Evolutionary conservation across 805 yeast species (phyloP).

Genomic region (Suhomyces sp.): DNA sequence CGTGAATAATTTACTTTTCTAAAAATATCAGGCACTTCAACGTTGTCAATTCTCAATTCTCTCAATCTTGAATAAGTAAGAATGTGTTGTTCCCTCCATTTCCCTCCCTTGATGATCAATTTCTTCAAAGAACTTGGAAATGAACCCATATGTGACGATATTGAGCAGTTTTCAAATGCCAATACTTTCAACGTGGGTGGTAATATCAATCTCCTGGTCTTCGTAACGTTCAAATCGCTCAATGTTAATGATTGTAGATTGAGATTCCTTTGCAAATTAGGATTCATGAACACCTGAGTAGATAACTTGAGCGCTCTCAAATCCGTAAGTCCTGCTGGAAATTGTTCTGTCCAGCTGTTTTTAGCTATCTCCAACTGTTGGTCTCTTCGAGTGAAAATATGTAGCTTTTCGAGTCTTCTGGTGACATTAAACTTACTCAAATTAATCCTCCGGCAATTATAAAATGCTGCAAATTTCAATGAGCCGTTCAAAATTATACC

Average conservation of each 20-base stretch:
- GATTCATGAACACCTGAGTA: constrained; percentile 3
- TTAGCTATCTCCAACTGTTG: constrained; percentile 4
- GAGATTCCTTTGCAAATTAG: constrained; percentile 7
- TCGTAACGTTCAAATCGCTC: constrained; percentile 4
- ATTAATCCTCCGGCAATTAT: constrained; percentile 5
- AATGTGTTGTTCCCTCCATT: constrained; percentile 7
- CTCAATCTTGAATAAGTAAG: constrained; percentile 6
- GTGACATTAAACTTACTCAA: constrained; percentile 11
- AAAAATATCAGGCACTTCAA: constrained; percentile 4
- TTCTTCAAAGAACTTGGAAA: constrained; percentile 7
- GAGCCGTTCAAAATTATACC: constrained; percentile 5
- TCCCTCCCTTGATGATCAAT: constrained; percentile 7
- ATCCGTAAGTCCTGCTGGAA: constrained; percentile 4
- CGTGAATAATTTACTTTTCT: constrained; percentile 4
- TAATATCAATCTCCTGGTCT: constrained; percentile 5
- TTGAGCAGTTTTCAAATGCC: constrained; percentile 7
- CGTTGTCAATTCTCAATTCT: constrained; percentile 7
- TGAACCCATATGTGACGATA: constrained; percentile 8
- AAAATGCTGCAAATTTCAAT: constrained; percentile 5
- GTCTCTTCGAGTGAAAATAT: constrained; percentile 1
- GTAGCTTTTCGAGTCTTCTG: constrained; percentile 7
- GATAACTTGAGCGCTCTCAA: constrained; percentile 7
- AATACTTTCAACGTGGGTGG: constrained; percentile 4
- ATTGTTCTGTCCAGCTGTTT: constrained; percentile 6
- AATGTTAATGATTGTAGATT: constrained; percentile 7